Base-by-base conservation (phyloP, 805 yeast species). In the Lipomyces mesembrius region DNA sequence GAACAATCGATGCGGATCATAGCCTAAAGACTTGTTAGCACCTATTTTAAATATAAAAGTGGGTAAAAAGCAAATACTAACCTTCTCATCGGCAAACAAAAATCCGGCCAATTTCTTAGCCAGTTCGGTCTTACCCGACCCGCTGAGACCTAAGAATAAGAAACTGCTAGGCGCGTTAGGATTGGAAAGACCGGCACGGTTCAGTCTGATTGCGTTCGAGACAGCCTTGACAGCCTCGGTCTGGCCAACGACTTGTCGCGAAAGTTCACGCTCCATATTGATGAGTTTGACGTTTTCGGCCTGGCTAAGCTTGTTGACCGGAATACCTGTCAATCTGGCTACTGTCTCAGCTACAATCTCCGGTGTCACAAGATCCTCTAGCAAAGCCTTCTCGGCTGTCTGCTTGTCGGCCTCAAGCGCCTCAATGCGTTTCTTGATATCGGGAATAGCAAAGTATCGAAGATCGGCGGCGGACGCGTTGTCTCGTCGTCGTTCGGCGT, bases 1-100 rank as follows among this genome's bases (percentile, higher is more conserved):
- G 98, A 93, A 80, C 99, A 95, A 79, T 95, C 99, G 71, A 95
- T 92, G 81, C 99, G 88, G 76, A 95, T 90, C 91, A 95, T 94
- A 60, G 97, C 97, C 37, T 56, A 25, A 20, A 52, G 2, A 20
- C 27, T 7, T 25, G 56, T 25, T 5, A 52, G 35, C 32, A 29
- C 55, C 14, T 1, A 12, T 14, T 8, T 32, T 8, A 6, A 29
- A 53, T 27, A 53, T 2, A 1, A n/a, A 14, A 25, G 51, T 7
- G 25, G 3, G 4, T 11, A 17, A 43, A 17, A 39, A 1, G 6
- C 17, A 37, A 17, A 27, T 9, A 27, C 49, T 22, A 22, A 57
- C 49, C 80, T 88, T 90, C 77, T 94, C 98, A 77, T 95, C 98
- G 61, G 96, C 91, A 81, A 95, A 95, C 75, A 95, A 83, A 82